phyloP scores from a whole-genome alignment of 2,329 filamentous ascomycete species.

The Cryphonectria carpinicola region DNA sequence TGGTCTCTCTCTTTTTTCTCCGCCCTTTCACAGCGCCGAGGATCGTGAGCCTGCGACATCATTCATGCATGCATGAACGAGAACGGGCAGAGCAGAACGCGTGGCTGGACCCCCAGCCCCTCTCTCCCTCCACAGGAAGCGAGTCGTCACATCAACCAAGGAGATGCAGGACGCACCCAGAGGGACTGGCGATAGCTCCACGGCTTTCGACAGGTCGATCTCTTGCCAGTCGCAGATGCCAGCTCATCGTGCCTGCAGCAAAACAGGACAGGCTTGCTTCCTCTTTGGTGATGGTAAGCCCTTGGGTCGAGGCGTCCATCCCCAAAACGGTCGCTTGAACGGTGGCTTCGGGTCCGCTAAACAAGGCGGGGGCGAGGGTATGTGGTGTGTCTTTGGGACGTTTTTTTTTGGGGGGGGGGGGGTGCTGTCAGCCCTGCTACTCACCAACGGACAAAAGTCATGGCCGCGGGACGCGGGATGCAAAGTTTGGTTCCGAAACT shows the following conservation, averaged over 20 bases:
- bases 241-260: constrained; percentile 14
- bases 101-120: constrained; percentile 7
- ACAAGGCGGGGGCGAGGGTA: not conserved
- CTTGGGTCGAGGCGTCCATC: not conserved
- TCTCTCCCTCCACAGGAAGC: not conserved
- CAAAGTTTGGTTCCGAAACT: constrained; percentile 8
- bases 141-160: constrained; percentile 5
- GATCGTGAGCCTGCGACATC: constrained; percentile 13
- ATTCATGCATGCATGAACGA: constrained; percentile 2
- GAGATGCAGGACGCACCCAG: not conserved
- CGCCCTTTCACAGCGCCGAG: not conserved
- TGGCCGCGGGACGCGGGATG: constrained; percentile 4
- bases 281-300: constrained; percentile 7
- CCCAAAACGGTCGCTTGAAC: constrained; percentile 13
- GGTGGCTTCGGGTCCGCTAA: constrained; percentile 5
- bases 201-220: constrained; percentile 3
- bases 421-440: not conserved
- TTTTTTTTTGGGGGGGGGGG: not conserved
- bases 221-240: constrained; percentile 8
- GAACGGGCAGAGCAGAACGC: constrained; percentile 1
- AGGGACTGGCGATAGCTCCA: not conserved
- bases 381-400: not conserved
- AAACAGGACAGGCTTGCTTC: constrained; percentile 1
- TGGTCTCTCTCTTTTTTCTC: not conserved
- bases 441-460: not conserved